Base-by-base conservation (phyloP, 768 basidiomycete genomes). In the Pulveroboletus sp. region DNA sequence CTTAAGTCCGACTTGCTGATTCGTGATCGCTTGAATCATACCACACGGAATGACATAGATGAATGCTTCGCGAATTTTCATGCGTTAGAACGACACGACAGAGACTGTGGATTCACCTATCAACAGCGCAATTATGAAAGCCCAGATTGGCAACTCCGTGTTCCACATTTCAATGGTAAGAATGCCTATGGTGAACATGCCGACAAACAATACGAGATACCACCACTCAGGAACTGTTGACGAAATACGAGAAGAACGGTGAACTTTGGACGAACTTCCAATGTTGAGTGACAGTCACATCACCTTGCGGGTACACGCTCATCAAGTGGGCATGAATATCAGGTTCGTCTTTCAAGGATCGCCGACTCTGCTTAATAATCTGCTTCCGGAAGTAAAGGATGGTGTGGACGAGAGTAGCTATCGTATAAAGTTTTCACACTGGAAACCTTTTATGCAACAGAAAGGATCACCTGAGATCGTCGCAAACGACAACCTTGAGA, bases 321-420 rank as follows among this genome's bases (percentile, higher is more conserved):
- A 93, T 93, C 33, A 93, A 73, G 11, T 88, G 79, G 17, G 87
- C 86, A 58, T 93, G 90, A 52, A 93, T 80, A 70, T 93, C 90
- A 0, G 86, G 85, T 59, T 89, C 85, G 58, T 92, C 91, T 42
- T 76, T 66, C 65, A 87, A 76, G 4, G 87, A 76, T 47, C 82
- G 77, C 41, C 86, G 81, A 17, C 81, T 70, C 65, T 89, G 87
- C 5, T 71, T 72, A 76, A 82, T 82, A 50, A 92, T 87, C 65
- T 88, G 86, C 61, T 85, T 86, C 63, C 88, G 80, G 72, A 83
- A 88, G 70, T 82, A 83, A 31, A 91, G 71, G 64, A 73, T 60
- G 1, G 66, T 48, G 28, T 67, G 66, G n/a, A 62, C 57, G 27
- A 67, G 57, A 7, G 57, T 68, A 6, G 66, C 66, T 68, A 39